A percentile compares a stretch with the other conserved stretches of the same genome.
Evolutionary conservation across 2,329 filamentous ascomycete species (phyloP).

Genomic region (Pestalotiopsis sp.): DNA sequence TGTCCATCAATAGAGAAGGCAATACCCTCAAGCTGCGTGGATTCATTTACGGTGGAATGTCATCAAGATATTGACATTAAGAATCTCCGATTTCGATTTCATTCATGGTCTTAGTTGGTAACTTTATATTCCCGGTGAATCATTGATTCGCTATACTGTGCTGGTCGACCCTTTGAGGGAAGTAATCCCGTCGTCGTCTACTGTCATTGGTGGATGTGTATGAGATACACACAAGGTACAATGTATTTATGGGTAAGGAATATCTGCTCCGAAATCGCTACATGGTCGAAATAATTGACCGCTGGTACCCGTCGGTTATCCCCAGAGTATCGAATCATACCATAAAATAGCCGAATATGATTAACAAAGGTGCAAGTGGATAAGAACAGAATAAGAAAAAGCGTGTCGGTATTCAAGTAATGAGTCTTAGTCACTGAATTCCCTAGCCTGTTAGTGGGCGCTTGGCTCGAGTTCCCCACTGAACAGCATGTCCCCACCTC

Average conservation of each 20-base stretch:
- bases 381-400: not conserved
- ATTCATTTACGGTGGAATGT: too few relatives aligned
- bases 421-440: conserved; percentile 1
- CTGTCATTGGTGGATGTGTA: too few relatives aligned
- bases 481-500: not conserved
- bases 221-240: too few relatives aligned
- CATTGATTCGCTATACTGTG: too few relatives aligned
- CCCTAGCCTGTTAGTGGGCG: not conserved
- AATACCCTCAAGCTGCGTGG: not conserved
- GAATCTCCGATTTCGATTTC: not conserved
- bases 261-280: not conserved
- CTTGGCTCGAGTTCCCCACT: not conserved
- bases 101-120: too few relatives aligned
- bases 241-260: not conserved
- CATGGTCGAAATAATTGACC: not conserved
- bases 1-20: not conserved
- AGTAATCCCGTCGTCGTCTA: too few relatives aligned
- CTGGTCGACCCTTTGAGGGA: too few relatives aligned
- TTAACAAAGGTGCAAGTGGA: not conserved
- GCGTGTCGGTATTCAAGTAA: not conserved
- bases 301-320: not conserved
- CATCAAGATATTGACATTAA: not conserved
- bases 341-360: not conserved
- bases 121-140: too few relatives aligned
- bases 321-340: not conserved